Conservation (phyloP, 495 filamentous ascomycete species). For the Aspergillus bridgeri region DNA sequence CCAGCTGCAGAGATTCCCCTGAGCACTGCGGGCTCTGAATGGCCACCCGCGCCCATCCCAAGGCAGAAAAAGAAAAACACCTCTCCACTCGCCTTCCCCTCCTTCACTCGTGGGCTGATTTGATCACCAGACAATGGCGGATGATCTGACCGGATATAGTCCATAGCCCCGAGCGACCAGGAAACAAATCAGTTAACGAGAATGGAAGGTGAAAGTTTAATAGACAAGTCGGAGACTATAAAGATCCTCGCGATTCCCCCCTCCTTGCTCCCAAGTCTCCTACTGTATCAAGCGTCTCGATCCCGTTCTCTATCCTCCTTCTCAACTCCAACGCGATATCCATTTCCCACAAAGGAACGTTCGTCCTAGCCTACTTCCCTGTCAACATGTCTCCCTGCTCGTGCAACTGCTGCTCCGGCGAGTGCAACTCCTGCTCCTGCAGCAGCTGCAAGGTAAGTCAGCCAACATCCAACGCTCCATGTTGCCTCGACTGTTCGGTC, state of each 20-base stretch:
- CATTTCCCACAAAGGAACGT: background rate
- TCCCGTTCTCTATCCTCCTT: background rate
- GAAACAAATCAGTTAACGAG: too few species aligned
- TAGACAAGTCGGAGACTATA: background rate
- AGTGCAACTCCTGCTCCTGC: conserved; percentile 45
- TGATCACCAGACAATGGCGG: background rate
- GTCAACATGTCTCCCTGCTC: conserved; percentile 44
- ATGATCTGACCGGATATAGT: background rate
- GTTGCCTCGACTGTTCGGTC: background rate
- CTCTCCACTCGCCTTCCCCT: background rate
- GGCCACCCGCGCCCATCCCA: background rate
- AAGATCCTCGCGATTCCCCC: background rate
- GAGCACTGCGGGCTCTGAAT: too few species aligned
- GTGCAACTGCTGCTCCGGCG: conserved; percentile 45
- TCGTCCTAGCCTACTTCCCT: conserved; percentile 4
- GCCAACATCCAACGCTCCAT: conserved; percentile 6
- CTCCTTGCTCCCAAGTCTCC: background rate
- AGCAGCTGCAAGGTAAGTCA: conserved; percentile 37
- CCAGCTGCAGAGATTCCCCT: background rate
- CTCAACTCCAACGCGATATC: background rate
- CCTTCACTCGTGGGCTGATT: background rate
- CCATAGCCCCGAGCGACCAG: too few species aligned
- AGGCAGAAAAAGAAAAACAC: background rate
- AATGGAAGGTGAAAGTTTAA: too few species aligned
- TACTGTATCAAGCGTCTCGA: background rate